Percentiles rank a stretch among this genome's conserved stretches.
Evolutionary conservation across 1,284 basidiomycete species (phyloP).

Genomic region (Malassezia vespertilionis): DNA sequence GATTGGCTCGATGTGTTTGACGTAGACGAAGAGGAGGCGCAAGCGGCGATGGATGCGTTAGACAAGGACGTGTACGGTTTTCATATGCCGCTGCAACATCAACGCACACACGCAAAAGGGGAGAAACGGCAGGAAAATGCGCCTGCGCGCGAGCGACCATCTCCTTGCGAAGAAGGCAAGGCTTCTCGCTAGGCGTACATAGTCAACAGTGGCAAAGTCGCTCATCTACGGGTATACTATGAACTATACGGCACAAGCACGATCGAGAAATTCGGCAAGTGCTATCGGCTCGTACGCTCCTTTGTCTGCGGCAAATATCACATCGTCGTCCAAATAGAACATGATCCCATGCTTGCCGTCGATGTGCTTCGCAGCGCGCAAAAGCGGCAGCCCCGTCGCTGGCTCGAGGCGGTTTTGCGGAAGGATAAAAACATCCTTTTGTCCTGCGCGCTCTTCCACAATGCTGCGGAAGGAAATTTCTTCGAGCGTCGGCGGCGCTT

Average conservation of each 20-base stretch:
- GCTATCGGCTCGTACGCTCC: conserved; percentile 10
- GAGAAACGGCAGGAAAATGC: too few species aligned
- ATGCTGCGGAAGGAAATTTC: conserved; percentile 68
- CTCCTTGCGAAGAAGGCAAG: conserved; percentile 7
- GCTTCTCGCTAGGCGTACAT: conserved; percentile 4
- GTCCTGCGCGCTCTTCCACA: conserved; percentile 72
- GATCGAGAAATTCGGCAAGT: conserved; percentile 5
- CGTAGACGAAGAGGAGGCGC: conserved; percentile 33
- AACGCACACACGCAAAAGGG: neutral
- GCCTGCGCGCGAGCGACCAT: too few species aligned
- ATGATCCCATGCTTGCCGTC: conserved; percentile 73
- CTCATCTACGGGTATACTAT: neutral
- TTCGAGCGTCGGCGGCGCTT: conserved; percentile 14
- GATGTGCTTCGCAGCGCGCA: conserved; percentile 63
- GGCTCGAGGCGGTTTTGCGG: conserved; percentile 72
- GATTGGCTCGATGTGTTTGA: conserved; percentile 37
- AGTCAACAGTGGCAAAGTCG: neutral
- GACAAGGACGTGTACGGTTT: conserved; percentile 30
- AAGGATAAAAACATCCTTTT: conserved; percentile 75
- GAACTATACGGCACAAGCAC: neutral
- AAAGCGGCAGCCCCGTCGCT: conserved; percentile 67
- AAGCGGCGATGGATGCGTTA: conserved; percentile 23
- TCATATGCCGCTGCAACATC: conserved; percentile 18
- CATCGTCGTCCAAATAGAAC: conserved; percentile 76
- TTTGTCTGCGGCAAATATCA: conserved; percentile 19